A percentile compares a stretch with the other conserved stretches of the same genome.
Conservation (phyloP, 768 basidiomycete genomes). For the Podaxis sp. region DNA sequence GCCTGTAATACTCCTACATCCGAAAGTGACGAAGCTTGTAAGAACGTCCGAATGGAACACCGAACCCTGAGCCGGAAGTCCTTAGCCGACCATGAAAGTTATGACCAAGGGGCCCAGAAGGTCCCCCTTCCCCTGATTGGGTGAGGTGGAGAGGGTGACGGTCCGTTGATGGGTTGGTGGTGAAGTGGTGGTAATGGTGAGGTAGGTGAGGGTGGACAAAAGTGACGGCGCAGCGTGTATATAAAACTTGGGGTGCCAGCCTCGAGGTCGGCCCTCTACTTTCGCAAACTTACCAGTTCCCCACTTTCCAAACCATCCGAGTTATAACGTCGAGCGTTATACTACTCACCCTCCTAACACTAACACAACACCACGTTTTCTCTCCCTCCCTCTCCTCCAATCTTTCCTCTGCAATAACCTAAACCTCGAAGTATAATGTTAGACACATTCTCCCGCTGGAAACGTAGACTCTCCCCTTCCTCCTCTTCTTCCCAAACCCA, state of each 20-base stretch:
- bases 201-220: neutral
- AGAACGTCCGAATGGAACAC: neutral
- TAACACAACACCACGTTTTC: neutral
- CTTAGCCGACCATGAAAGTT: neutral
- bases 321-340: neutral
- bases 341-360: neutral
- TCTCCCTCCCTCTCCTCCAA: neutral
- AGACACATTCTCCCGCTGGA: constrained; percentile 4
- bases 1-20: neutral
- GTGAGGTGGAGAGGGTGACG: neutral
- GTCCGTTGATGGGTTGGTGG: neutral
- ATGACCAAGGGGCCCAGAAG: neutral
- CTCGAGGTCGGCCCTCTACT: neutral
- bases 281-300: neutral
- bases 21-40: neutral
- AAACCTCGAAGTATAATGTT: neutral
- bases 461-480: constrained; percentile 3
- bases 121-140: neutral
- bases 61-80: neutral
- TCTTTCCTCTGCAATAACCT: neutral
- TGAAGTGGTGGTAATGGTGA: neutral
- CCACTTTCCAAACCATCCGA: neutral
- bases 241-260: neutral
- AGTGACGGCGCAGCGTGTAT: neutral
- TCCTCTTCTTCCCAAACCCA: neutral